Percentiles rank a stretch among this genome's conserved stretches.
Evolutionary conservation across 805 yeast genomes (phyloP).

Genomic region (Starmerella asiatica): DNA sequence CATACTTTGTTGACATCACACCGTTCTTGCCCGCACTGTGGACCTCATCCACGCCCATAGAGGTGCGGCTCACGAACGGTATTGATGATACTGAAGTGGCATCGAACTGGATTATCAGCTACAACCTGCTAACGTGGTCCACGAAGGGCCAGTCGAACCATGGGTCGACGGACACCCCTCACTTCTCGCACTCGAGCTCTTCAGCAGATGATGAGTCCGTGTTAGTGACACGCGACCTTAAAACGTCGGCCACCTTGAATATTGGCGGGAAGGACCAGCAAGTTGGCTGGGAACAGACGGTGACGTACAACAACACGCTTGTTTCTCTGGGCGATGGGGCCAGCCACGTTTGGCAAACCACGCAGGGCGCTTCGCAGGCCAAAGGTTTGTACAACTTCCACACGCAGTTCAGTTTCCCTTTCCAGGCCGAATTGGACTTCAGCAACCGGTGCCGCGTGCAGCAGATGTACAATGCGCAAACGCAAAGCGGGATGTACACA

Average conservation of each 20-base stretch:
- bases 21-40: slow-evolving; percentile 58
- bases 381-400: slow-evolving; percentile 8
- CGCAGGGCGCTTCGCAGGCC: slow-evolving; percentile 11
- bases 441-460: slow-evolving; percentile 11
- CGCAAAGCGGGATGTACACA: slow-evolving; percentile 2
- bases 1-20: slow-evolving; percentile 58
- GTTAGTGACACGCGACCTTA: slow-evolving; percentile 5
- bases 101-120: slow-evolving; percentile 26
- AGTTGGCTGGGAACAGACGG: slow-evolving; percentile 16
- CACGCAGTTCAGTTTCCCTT: slow-evolving; percentile 9
- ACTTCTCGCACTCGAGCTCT: not conserved
- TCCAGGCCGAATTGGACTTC: slow-evolving; percentile 10
- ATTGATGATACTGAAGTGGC: slow-evolving; percentile 15
- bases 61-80: slow-evolving; percentile 36
- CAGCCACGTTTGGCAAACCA: slow-evolving; percentile 13
- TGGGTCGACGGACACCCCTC: slow-evolving; percentile 10
- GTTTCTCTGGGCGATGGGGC: not conserved
- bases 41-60: slow-evolving; percentile 37
- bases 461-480: slow-evolving; percentile 10
- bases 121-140: slow-evolving; percentile 25
- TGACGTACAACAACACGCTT: slow-evolving; percentile 11
- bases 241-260: slow-evolving; percentile 12
- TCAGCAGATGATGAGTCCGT: not conserved
- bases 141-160: slow-evolving; percentile 16
- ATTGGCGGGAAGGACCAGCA: slow-evolving; percentile 15